Evolutionary conservation across 164 flowering plant species (phyloP), one percentile per base, ranked within the genome.

Genomic region (Vitis rotundifolia): DNA sequence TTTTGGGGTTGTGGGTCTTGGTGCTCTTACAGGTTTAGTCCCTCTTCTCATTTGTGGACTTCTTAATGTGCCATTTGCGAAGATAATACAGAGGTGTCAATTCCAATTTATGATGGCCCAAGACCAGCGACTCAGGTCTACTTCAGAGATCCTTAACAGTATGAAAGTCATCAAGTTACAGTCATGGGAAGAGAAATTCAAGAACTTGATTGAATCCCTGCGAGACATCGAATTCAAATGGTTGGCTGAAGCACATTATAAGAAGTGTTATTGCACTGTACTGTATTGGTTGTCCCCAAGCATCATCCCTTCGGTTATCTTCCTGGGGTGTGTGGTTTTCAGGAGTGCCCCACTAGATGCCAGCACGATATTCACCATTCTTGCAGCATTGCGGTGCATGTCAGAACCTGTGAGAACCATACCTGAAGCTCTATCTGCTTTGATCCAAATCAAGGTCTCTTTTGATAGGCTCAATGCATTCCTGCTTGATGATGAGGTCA

Each of bases 151-250:
- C 65, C 79, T 94, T 5, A 89, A 88, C 84, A 91, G 73, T 67
- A 94, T 92, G 93, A 91, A 91, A 67, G 78, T 91, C 64, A 91
- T 94, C 50, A 94, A 92, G 78, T 64, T 94, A 53, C 97, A 92
- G 68, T 87, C 95, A 2, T 94, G 98, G 98, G 98, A 92, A 72
- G 95, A 91, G 5, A 80, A 86, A 10, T 94, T 94, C 82, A 85
- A 78, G 81, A 74, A 22, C 12, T 57, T 76, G 70, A 80, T 88
- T 4, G 84, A 83, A 9, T 83, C 89, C 12, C 77, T 75, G 3
- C 82, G 98, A 14, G 85, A 71, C 9, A 58, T 1, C 1, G 97
- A 92, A 55, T 84, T 91, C 74, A 85, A 81, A 69, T 89, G 95
- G 97, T 59, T 94, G 68, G 11, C 82, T 4, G 71, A 84, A 69